A percentile compares a stretch with the other conserved stretches of the same genome.
These are phyloP conservation scores for Nyssa sinensis DNA, from an alignment of 148 eudicot species.

Conservation along the genomic window DNA sequence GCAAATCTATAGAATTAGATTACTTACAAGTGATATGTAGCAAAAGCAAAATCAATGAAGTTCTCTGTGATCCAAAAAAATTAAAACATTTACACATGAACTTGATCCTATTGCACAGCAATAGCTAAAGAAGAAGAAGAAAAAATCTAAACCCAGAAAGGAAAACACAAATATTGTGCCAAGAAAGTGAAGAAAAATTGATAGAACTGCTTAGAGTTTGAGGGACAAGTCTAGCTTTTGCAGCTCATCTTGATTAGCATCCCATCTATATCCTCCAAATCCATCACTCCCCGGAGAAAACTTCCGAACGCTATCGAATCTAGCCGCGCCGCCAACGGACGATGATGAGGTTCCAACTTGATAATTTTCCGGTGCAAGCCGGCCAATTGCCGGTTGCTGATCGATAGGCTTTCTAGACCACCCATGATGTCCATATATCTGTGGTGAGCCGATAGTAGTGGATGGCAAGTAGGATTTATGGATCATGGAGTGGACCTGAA, in stretches of 20 bases:
- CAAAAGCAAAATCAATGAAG: too few species aligned
- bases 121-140: background rate
- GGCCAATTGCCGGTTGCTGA: constrained; percentile 51
- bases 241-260: constrained; percentile 59
- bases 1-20: background rate
- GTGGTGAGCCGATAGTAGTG: too few species aligned
- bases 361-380: constrained; percentile 38
- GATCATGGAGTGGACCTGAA: constrained; percentile 42
- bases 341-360: constrained; percentile 17
- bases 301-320: constrained; percentile 42
- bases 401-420: constrained; percentile 52
- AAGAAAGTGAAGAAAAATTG: constrained; percentile 3
- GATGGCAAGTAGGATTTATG: too few species aligned
- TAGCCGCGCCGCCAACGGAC: constrained; percentile 39
- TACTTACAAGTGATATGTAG: background rate
- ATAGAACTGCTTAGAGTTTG: constrained; percentile 42
- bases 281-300: constrained; percentile 30
- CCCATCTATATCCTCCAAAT: constrained; percentile 29
- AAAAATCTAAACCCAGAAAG: background rate
- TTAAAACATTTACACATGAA: background rate
- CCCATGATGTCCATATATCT: constrained; percentile 33
- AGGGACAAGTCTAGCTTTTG: constrained; percentile 80
- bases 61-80: background rate
- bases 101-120: constrained; percentile 1
- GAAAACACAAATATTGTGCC: background rate